phyloP scores from a whole-genome alignment of 768 basidiomycete species.

The Candolleomyces aberdarensis region DNA sequence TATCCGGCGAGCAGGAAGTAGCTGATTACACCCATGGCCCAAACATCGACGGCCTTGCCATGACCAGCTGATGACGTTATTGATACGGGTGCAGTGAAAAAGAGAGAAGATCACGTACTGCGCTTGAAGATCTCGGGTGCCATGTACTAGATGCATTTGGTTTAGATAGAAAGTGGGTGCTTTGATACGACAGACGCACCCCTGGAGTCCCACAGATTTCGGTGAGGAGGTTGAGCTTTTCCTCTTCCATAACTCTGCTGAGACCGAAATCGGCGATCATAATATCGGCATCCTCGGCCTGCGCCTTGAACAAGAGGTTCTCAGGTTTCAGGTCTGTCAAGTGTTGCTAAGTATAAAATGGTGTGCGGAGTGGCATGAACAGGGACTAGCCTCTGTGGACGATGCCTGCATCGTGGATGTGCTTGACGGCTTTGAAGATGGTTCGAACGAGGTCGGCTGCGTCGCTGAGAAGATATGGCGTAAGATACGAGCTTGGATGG shows the following conservation, averaged over 20 bases:
- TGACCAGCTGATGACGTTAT: slow-evolving; percentile 63
- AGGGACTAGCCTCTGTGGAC: slow-evolving; percentile 74
- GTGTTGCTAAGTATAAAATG: background rate
- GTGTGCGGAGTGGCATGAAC: background rate
- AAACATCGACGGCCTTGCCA: slow-evolving; percentile 90
- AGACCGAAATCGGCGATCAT: slow-evolving; percentile 98
- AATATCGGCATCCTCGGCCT: slow-evolving; percentile 87
- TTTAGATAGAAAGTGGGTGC: background rate
- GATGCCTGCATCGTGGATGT: slow-evolving; percentile 89
- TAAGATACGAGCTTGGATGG: slow-evolving; percentile 3
- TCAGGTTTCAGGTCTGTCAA: slow-evolving; percentile 88
- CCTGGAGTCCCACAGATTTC: slow-evolving; percentile 97
- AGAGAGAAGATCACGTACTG: slow-evolving; percentile 41
- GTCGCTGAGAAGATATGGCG: slow-evolving; percentile 49
- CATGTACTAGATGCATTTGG: slow-evolving; percentile 61
- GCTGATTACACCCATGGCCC: slow-evolving; percentile 98
- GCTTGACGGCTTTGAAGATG: slow-evolving; percentile 82
- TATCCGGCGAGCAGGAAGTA: slow-evolving; percentile 92
- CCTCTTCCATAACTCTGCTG: slow-evolving; percentile 86
- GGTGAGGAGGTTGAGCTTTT: slow-evolving; percentile 82
- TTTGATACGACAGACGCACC: slow-evolving; percentile 34
- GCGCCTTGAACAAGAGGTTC: slow-evolving; percentile 91
- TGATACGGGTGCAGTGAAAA: background rate
- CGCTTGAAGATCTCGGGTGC: slow-evolving; percentile 96
- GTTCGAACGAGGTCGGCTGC: slow-evolving; percentile 86